Base-by-base conservation (phyloP, 345 rosid species). In the Corchorus capsularis region DNA sequence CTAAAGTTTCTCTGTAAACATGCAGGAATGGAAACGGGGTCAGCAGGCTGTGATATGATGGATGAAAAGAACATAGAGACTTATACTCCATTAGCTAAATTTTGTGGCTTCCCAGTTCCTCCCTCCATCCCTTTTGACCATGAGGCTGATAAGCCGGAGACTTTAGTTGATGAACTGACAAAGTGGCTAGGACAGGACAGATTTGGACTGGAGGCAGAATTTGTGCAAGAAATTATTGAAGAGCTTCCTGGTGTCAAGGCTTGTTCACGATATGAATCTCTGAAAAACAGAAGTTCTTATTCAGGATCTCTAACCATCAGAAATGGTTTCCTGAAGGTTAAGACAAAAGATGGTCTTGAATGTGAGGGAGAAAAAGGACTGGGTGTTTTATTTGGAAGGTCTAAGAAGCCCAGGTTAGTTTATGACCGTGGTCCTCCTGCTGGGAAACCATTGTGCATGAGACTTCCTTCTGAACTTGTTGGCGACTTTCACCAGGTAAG, bases 401-500 rank as follows among this genome's bases (percentile, higher is more conserved):
- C 83, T 65, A 93, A 84, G 83, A 87, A 76, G 79, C 85, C 82
- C 35, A 84, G 82, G 55, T 81, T 86, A 75, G 86, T 55, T 79
- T 78, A 81, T 71, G 85, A 85, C 74, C 75, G 69, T 53, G 78
- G 79, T 73, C 92, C 87, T 69, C 97, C 97, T 76, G 69, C 86
- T 15, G 98, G 99, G 81, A 92, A 82, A 81, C 83, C 79, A 17
- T 69, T 91, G 79, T 89, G 92, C 83, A 73, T 79, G 82, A 89
- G 88, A 85, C 86, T 93, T 84, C 91, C 96, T 77, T 87, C 91
- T 70, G 86, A 81, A 37, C 87, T 92, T 81, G 87, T 85, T 86
- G 99, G 97, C 72, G 99, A 96, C 82, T 84, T 87, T 77, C 91
- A 89, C 88, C 97, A 96, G 98, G 99, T 93, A 87, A 34, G 67